phyloP scores from a whole-genome alignment of 2,329 filamentous ascomycete genomes.

The Orbilia javanica region DNA sequence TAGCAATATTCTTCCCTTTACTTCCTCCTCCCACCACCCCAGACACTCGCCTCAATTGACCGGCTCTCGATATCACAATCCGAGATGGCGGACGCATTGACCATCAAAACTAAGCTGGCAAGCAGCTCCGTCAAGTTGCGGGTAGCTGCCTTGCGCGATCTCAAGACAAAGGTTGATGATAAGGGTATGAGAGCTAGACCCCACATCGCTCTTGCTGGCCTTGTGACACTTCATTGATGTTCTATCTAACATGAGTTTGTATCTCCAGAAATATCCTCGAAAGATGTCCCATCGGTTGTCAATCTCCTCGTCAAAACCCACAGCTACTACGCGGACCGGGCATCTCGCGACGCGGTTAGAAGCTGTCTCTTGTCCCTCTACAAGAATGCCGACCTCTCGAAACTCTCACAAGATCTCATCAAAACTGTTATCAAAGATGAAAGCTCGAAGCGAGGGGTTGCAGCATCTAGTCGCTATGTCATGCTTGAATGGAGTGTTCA shows the following conservation, averaged over 20 bases:
- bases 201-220: constrained; percentile 33
- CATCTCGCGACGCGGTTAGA: constrained; percentile 85
- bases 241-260: constrained; percentile 65
- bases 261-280: constrained; percentile 64
- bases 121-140: constrained; percentile 58
- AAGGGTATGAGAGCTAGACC: constrained; percentile 36
- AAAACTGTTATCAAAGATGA: constrained; percentile 78
- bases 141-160: constrained; percentile 60
- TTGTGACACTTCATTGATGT: constrained; percentile 24
- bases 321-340: constrained; percentile 85
- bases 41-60: constrained; percentile 11
- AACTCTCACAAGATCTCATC: constrained; percentile 73
- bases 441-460: constrained; percentile 80
- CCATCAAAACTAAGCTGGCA: constrained; percentile 25
- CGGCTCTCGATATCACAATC: neutral
- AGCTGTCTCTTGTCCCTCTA: constrained; percentile 80
- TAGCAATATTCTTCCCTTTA: neutral
- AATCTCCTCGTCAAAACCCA: constrained; percentile 87
- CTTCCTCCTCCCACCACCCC: neutral
- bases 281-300: constrained; percentile 71
- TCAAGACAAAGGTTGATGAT: constrained; percentile 42
- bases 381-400: constrained; percentile 70
- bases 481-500: constrained; percentile 87
- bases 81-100: constrained; percentile 40
- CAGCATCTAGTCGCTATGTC: constrained; percentile 84